These are phyloP conservation scores for Cryptosporidium parvum DNA, from an alignment of 169 alveolate species.

Conservation along the genomic window DNA sequence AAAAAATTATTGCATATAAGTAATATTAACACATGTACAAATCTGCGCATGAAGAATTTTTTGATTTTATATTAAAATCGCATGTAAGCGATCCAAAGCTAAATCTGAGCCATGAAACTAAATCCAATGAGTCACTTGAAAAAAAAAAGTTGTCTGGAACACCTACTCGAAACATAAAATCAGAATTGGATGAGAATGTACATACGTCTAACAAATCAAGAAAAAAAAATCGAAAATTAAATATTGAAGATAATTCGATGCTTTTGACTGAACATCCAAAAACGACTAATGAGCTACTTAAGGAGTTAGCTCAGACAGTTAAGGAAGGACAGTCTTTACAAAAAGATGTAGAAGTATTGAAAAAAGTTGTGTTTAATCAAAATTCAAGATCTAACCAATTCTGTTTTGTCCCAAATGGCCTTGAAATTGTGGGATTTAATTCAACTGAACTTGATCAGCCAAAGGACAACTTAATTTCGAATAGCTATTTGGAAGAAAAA, in stretches of 20 bases:
- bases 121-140: not conserved
- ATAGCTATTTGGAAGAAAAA: not conserved
- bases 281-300: slow-evolving; percentile 50
- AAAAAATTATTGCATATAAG: not conserved
- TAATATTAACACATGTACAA: slow-evolving; percentile 57
- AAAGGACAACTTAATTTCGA: not conserved
- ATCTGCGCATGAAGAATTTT: slow-evolving; percentile 74
- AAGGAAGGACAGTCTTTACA: slow-evolving; percentile 71
- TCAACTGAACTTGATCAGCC: not conserved
- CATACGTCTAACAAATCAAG: slow-evolving; percentile 26
- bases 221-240: slow-evolving; percentile 19
- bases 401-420: not conserved
- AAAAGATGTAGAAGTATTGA: slow-evolving; percentile 70
- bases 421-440: not conserved
- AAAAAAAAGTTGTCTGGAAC: slow-evolving; percentile 12
- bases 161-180: slow-evolving; percentile 5
- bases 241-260: not conserved
- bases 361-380: slow-evolving; percentile 68
- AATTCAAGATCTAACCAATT: slow-evolving; percentile 14
- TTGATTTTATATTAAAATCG: slow-evolving; percentile 64
- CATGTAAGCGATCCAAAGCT: slow-evolving; percentile 58
- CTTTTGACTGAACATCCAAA: not conserved
- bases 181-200: slow-evolving; percentile 21
- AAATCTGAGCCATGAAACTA: not conserved
- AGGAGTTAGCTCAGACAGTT: slow-evolving; percentile 66